Base-by-base conservation (phyloP, 306 rosid genomes). In the Biancaea sappan region DNA sequence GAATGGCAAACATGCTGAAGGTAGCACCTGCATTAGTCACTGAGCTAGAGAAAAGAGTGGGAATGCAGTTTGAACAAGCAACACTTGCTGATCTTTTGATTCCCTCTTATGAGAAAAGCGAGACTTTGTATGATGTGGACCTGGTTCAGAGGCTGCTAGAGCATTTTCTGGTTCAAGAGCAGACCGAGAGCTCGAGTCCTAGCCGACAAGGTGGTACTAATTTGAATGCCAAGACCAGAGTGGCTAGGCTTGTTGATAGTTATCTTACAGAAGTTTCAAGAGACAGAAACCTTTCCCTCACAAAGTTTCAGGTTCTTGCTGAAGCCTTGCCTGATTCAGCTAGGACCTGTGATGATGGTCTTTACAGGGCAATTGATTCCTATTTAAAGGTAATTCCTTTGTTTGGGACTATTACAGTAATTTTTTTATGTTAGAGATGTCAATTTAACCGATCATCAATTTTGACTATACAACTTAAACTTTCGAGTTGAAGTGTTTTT, bases 301-400 rank as follows among this genome's bases (percentile, higher is more conserved):
- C 99, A 22, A 95, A 95, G 86, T 95, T 95, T 85, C 99, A 95
- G 82, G 99, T 92, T 1, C 91, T 95, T 50, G 99, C 98, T 2
- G 99, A 95, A 83, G 98, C 99, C 72, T 85, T 95, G 88, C 99
- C 99, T n/a, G 99, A 95, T 60, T 87, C 97, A 52, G 98, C 99
- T 64, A 82, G 99, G 82, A 90, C 91, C 74, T 92, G 97, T 8
- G 99, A 95, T 71, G 99, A 95, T 79, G 99, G 99, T 76, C 98
- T 92, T 67, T 95, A 95, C 75, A 87, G 99, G 82, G 99, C 99
- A 10, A 81, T 95, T 41, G 99, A 95, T 81, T 95, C 97, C 59
- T 95, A 95, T 79, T 96, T 95, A 8, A 95, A 92, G 97, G 99
- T 92, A 85, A 81, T 18, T 54, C 67, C 22, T 47, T 25, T 38